These are phyloP conservation scores for Lodderomyces jiufengensis DNA, from an alignment of 1,139 yeast species.

Conservation along the genomic window DNA sequence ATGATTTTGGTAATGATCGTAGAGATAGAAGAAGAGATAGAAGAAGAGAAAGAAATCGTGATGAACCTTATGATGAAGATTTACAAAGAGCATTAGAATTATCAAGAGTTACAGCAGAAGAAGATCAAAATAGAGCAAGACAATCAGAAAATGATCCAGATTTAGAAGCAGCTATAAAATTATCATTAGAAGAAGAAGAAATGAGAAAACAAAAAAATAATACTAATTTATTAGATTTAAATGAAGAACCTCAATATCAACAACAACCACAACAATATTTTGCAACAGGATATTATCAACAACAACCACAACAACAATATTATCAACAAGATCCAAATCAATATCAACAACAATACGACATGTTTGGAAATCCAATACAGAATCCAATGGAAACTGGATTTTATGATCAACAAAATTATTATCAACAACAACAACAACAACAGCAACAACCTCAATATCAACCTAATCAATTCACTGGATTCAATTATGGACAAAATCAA, in stretches of 20 bases:
- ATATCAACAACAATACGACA: constrained; percentile 48
- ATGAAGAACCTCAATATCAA: constrained; percentile 31
- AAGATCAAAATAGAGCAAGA: constrained; percentile 43
- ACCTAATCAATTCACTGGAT: constrained; percentile 33
- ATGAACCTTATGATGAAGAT: constrained; percentile 71
- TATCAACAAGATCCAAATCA: constrained; percentile 17
- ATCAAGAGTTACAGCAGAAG: constrained; percentile 79
- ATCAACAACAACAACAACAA: constrained; percentile 25
- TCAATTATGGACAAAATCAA: constrained; percentile 33
- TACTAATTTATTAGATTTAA: constrained; percentile 53
- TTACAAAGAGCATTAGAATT: constrained; percentile 80
- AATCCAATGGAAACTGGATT: constrained; percentile 53
- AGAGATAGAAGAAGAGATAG: constrained; percentile 26
- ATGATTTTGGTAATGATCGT: constrained; percentile 8
- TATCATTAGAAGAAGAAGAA: constrained; percentile 87
- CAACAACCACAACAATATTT: constrained; percentile 25
- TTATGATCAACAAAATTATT: constrained; percentile 22
- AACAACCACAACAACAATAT: constrained; percentile 27
- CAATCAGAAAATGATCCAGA: constrained; percentile 65
- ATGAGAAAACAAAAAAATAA: constrained; percentile 55
- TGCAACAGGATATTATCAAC: constrained; percentile 35
- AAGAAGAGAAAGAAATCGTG: constrained; percentile 16
- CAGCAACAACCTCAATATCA: constrained; percentile 33
- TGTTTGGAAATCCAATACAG: constrained; percentile 78
- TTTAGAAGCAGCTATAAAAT: constrained; percentile 72